Evolutionary conservation across 202 grass and related monocot genomes (phyloP), one percentile per base, ranked within the genome.

Genomic region (Zoysia matrella): DNA sequence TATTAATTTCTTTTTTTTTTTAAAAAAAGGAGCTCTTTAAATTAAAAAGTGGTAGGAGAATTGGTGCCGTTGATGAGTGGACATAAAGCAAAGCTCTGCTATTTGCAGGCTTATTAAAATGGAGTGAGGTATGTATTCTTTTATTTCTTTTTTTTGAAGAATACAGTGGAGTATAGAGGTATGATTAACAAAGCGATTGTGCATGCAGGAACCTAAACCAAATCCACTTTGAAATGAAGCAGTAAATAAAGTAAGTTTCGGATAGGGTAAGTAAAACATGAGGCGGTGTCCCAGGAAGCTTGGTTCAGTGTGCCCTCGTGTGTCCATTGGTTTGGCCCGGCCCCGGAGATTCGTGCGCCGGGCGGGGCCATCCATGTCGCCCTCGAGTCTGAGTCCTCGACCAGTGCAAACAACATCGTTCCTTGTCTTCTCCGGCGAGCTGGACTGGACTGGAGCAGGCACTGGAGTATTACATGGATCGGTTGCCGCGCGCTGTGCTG

Each of bases 341-440:
- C 22, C 69, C 8, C 47, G 76, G 83, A 80, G 76, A 80, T 86
- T 86, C 69, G 83, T 60, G 69, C 52, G 68, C 68, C 70, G 51
- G 69, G 68, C 75, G 75, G 69, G 76, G 77, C 77, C 84, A 74
- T 67, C 71, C 62, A 86, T 69, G 64, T 15, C 39, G 77, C 13
- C 77, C 84, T 86, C 77, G 39, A 30, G 22, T 30, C 22, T 30
- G 22, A 30, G 22, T 30, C 22, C 22, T 30, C 22, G 22, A 47
- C 62, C 71, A 18, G 53, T 52, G 67, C 71, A 39, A 69, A 69
- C 52, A 50, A 66, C 22, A 45, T 49, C 1, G 60, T 49, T 65
- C 71, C 11, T 16, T 39, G 7, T 51, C 52, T 56, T 14, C 14
- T 22, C 53, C 11, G 72, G 39, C 7, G 22, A 15, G 43, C 14